A percentile compares a stretch with the other conserved stretches of the same genome.
phyloP scores from a whole-genome alignment of 176 grass and related monocot genomes.

The Luzula sylvatica region DNA sequence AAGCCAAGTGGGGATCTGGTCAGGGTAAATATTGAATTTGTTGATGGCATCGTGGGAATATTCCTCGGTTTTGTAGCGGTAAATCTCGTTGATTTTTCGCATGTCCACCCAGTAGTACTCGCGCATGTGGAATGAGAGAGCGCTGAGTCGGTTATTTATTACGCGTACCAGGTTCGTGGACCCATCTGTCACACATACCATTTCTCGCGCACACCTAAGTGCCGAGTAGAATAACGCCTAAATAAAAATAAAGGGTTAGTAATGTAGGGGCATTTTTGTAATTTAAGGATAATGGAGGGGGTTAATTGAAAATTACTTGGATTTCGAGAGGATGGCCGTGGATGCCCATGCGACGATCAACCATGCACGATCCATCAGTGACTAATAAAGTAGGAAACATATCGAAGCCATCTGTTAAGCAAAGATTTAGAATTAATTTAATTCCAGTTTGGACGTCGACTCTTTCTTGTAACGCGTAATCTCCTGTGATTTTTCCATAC shows the following conservation, averaged over 20 bases:
- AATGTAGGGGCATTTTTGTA: no score
- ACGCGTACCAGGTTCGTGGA: constrained; percentile 57
- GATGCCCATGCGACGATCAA: constrained; percentile 93
- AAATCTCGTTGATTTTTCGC: constrained; percentile 91
- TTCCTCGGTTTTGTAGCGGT: constrained; percentile 85
- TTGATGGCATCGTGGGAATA: constrained; percentile 83
- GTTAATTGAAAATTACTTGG: no score
- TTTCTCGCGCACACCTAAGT: constrained; percentile 71
- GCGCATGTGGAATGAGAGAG: constrained; percentile 79
- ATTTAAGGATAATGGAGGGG: no score
- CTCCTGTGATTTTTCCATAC: constrained; percentile 95
- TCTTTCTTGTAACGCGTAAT: constrained; percentile 82
- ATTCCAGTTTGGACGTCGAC: constrained; percentile 95
- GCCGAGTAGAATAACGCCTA: constrained; percentile 87
- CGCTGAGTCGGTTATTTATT: constrained; percentile 64
- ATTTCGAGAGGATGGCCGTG: constrained; percentile 99
- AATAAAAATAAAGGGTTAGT: constrained; percentile 30
- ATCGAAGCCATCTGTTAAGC: constrained; percentile 93
- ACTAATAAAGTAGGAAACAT: constrained; percentile 93
- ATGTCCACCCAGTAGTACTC: constrained; percentile 92
- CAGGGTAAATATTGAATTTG: constrained; percentile 83
- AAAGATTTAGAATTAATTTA: constrained; percentile 79
- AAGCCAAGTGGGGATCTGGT: constrained; percentile 85
- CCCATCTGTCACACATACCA: constrained; percentile 50
- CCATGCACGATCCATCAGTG: constrained; percentile 98